These are phyloP conservation scores for Penicillium sp. DNA, from an alignment of 2,329 filamentous ascomycete species.

Conservation along the genomic window DNA sequence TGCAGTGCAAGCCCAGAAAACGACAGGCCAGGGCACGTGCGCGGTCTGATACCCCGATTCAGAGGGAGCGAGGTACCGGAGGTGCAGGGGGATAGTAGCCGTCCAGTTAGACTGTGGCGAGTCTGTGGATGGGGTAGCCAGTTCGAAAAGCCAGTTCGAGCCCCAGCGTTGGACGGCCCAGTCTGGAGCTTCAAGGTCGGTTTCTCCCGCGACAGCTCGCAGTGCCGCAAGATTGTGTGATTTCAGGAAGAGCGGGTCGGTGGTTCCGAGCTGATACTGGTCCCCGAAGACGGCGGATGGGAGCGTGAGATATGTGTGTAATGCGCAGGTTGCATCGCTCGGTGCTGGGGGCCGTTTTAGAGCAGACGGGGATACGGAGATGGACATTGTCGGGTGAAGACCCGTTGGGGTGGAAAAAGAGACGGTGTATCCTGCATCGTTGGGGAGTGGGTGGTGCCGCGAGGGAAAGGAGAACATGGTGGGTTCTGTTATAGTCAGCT, in stretches of 20 bases:
- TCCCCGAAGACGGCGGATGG: constrained; percentile 81
- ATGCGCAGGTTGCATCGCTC: constrained; percentile 59
- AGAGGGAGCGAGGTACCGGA: constrained; percentile 73
- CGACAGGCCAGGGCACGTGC: constrained; percentile 72
- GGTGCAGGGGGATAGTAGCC: constrained; percentile 69
- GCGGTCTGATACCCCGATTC: constrained; percentile 54
- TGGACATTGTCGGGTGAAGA: constrained; percentile 75
- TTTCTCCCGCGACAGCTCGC: constrained; percentile 68
- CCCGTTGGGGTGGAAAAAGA: constrained; percentile 70
- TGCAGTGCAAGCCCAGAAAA: constrained; percentile 87
- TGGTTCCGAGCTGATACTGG: constrained; percentile 70
- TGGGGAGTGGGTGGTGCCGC: constrained; percentile 64
- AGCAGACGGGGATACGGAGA: constrained; percentile 57
- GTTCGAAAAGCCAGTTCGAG: constrained; percentile 70
- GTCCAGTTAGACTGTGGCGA: constrained; percentile 28
- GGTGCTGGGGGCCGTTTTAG: constrained; percentile 50
- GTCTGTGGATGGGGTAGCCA: constrained; percentile 55
- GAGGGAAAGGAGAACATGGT: constrained; percentile 82
- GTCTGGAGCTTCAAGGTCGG: constrained; percentile 86
- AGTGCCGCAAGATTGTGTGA: constrained; percentile 75
- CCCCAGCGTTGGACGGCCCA: constrained; percentile 79
- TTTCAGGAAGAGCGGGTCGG: constrained; percentile 65
- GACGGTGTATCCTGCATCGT: constrained; percentile 57
- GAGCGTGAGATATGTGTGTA: constrained; percentile 79
- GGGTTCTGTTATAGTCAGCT: constrained; percentile 50